A percentile compares a stretch with the other conserved stretches of the same genome.
Conservation (phyloP, 352 stramenopile species). For the Pythium graminicola region DNA sequence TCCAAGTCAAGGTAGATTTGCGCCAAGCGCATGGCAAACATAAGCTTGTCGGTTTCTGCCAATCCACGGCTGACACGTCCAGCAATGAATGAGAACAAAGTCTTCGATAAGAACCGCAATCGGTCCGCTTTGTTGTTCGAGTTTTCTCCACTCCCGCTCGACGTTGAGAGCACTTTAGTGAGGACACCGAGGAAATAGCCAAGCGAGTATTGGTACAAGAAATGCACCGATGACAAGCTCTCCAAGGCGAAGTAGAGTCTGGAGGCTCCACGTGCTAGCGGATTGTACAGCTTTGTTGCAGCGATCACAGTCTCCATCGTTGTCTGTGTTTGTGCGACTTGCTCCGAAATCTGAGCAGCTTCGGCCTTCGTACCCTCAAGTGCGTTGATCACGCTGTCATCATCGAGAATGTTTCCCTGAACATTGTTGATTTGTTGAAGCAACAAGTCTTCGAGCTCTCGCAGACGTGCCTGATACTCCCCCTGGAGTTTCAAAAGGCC, state of each 20-base stretch:
- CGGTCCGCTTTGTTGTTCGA: conserved; percentile 27
- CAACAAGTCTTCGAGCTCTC: conserved; percentile 97
- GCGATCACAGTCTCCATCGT: conserved; percentile 82
- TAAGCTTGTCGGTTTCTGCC: conserved; percentile 96
- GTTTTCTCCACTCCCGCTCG: conserved; percentile 4
- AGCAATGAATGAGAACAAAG: conserved; percentile 91
- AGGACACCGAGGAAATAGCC: conserved; percentile 97
- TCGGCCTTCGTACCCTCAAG: conserved; percentile 98
- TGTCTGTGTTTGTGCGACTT: conserved; percentile 78
- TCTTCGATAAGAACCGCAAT: conserved; percentile 60
- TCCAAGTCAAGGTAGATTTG: conserved; percentile 86
- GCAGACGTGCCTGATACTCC: conserved; percentile 96
- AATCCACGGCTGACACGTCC: conserved; percentile 92
- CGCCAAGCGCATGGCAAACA: conserved; percentile 95
- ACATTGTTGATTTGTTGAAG: conserved; percentile 98
- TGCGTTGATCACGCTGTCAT: conserved; percentile 98
- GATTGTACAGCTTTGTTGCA: conserved; percentile 93
- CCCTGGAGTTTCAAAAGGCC: conserved; percentile 97
- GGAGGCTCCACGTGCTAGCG: conserved; percentile 87
- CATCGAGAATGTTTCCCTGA: conserved; percentile 98
- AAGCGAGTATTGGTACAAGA: conserved; percentile 98
- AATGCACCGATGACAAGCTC: conserved; percentile 93
- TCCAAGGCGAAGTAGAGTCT: conserved; percentile 91
- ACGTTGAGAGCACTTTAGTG: conserved; percentile 81
- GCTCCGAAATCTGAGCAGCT: conserved; percentile 92